These are phyloP conservation scores for Isoetes taiwanensis DNA, from an alignment of 75 land plant species.

Conservation along the genomic window DNA sequence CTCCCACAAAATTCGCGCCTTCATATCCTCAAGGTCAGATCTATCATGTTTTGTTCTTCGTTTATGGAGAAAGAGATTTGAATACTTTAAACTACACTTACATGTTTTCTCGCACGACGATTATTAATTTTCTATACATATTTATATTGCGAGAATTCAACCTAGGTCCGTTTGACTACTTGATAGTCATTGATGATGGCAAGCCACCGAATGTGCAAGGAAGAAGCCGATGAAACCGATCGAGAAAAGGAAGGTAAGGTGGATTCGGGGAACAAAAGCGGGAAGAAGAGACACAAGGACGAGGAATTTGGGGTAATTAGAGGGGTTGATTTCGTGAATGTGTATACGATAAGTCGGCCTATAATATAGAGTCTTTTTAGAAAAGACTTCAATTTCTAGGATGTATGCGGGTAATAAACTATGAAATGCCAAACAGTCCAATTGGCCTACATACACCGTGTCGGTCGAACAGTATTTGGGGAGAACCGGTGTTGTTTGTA, in stretches of 20 bases:
- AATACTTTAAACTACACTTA: too few species aligned
- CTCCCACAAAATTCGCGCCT: conserved; percentile 92
- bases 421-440: conserved; percentile 62
- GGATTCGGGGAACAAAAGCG: conserved; percentile 21
- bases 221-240: conserved; percentile 5
- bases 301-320: conserved; percentile 96
- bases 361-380: too few species aligned
- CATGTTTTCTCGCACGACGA: too few species aligned
- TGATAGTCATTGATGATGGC: conserved; percentile 80
- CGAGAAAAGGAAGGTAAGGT: conserved; percentile 27
- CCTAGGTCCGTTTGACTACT: conserved; percentile 72
- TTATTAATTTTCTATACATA: too few species aligned
- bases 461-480: conserved; percentile 94
- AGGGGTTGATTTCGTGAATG: conserved; percentile 94
- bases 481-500: conserved; percentile 65
- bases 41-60: too few species aligned
- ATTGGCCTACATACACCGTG: conserved; percentile 75
- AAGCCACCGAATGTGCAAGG: too few species aligned
- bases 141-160: conserved; percentile 67
- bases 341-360: conserved; percentile 58
- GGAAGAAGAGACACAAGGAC: too few species aligned
- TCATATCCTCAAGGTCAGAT: conserved; percentile 73
- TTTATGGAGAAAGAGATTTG: too few species aligned
- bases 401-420: conserved; percentile 63
- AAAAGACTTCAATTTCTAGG: neutral